These are phyloP conservation scores for Lasiodiplodia sp. DNA, from an alignment of 2,329 filamentous ascomycete species.

Conservation along the genomic window DNA sequence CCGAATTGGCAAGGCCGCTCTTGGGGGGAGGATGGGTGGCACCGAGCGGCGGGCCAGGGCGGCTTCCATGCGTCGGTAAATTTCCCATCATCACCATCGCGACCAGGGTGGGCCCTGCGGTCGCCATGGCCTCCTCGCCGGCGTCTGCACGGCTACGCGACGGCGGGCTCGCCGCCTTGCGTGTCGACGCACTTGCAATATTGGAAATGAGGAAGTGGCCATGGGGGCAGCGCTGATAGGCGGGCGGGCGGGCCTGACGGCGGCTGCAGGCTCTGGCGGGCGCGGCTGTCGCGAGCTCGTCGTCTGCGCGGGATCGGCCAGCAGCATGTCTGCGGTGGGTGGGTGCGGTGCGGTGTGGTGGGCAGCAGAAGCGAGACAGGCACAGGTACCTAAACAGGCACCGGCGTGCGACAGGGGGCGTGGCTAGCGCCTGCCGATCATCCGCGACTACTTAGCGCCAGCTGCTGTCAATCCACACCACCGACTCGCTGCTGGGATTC, in stretches of 20 bases:
- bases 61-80: slow-evolving; percentile 26
- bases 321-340: slow-evolving; percentile 4
- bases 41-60: slow-evolving; percentile 15
- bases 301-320: slow-evolving; percentile 9
- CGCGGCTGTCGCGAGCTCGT: slow-evolving; percentile 8
- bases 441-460: slow-evolving; percentile 16
- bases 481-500: slow-evolving; percentile 6
- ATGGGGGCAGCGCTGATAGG: slow-evolving; percentile 16
- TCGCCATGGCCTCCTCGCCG: slow-evolving; percentile 3
- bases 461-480: slow-evolving; percentile 11
- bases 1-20: slow-evolving; percentile 13
- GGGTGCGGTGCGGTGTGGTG: slow-evolving; percentile 1
- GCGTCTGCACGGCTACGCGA: slow-evolving; percentile 10
- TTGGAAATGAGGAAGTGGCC: slow-evolving; percentile 19
- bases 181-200: slow-evolving; percentile 19
- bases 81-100: slow-evolving; percentile 22
- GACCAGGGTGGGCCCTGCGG: slow-evolving; percentile 12
- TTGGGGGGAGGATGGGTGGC: slow-evolving; percentile 6
- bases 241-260: slow-evolving; percentile 4
- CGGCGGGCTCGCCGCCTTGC: slow-evolving; percentile 19
- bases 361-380: slow-evolving; percentile 18
- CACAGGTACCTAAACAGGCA: neutral
- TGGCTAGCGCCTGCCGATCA: slow-evolving; percentile 17
- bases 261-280: slow-evolving; percentile 10
- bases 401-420: neutral